These are phyloP conservation scores for Alternaria brassicicola DNA, from an alignment of 2,329 filamentous ascomycete genomes.

Conservation along the genomic window DNA sequence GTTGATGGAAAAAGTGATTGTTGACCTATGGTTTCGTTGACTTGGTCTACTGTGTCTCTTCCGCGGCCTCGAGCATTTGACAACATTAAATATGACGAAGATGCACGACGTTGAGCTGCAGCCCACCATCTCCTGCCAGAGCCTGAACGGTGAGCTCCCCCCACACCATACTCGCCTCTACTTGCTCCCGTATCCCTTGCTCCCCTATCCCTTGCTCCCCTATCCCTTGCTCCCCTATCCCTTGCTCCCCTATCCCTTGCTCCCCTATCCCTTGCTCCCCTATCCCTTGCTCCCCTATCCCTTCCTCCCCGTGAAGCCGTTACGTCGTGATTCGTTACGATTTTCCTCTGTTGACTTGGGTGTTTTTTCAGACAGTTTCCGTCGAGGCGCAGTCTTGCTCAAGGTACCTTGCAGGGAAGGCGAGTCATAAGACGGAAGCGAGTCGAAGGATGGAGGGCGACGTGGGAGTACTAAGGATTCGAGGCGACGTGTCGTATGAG, in stretches of 20 bases:
- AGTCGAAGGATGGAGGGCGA: neutral
- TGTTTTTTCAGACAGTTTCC: neutral
- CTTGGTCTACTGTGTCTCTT: neutral
- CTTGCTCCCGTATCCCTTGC: neutral
- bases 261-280: neutral
- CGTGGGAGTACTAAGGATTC: neutral
- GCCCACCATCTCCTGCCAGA: neutral
- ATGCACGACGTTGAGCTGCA: neutral
- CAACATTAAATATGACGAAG: neutral
- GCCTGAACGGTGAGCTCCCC: neutral
- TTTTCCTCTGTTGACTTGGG: neutral
- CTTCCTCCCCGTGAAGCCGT: neutral
- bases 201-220: too few species aligned
- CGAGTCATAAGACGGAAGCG: neutral
- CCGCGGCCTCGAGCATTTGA: neutral
- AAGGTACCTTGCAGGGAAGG: neutral
- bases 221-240: neutral
- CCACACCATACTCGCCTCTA: neutral
- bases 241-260: neutral
- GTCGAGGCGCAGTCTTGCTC: neutral
- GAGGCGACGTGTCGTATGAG: neutral
- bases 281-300: too few species aligned
- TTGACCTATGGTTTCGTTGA: neutral
- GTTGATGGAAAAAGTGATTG: slow-evolving; percentile 1
- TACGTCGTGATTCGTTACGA: neutral